A percentile compares a stretch with the other conserved stretches of the same genome.
These are phyloP conservation scores for Potentilla sterilis DNA, from an alignment of 306 rosid genomes.

Conservation along the genomic window DNA sequence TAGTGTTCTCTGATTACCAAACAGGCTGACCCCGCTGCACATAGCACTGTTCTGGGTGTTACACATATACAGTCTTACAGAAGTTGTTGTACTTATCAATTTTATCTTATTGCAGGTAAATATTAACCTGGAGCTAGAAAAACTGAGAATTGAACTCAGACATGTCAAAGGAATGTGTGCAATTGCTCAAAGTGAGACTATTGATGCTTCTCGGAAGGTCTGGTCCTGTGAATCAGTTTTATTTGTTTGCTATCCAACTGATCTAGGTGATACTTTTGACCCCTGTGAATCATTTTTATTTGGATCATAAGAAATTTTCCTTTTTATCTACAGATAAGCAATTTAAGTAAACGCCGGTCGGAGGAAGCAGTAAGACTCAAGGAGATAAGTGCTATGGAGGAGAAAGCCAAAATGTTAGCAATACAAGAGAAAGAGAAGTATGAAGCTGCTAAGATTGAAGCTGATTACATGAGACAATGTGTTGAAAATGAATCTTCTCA, in stretches of 20 bases:
- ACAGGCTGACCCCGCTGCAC: background rate
- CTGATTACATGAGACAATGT: slow-evolving; percentile 48
- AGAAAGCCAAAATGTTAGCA: slow-evolving; percentile 48
- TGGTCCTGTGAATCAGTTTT: slow-evolving; percentile 6
- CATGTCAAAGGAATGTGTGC: slow-evolving; percentile 88
- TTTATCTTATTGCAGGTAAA: slow-evolving; percentile 44
- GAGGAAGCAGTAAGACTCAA: slow-evolving; percentile 63
- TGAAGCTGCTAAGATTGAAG: slow-evolving; percentile 63
- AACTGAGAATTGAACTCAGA: slow-evolving; percentile 80
- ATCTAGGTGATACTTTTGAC: slow-evolving; percentile 9
- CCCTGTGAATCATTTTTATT: slow-evolving; percentile 1
- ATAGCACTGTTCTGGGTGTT: background rate
- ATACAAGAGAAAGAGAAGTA: slow-evolving; percentile 53
- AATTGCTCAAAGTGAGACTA: slow-evolving; percentile 68
- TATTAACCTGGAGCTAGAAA: slow-evolving; percentile 74
- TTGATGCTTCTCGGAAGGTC: slow-evolving; percentile 76
- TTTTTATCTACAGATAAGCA: slow-evolving; percentile 51
- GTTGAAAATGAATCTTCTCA: slow-evolving; percentile 69
- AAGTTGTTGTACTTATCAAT: background rate
- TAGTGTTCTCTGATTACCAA: background rate
- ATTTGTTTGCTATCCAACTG: slow-evolving; percentile 3
- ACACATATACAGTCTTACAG: background rate
- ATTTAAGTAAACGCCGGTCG: slow-evolving; percentile 46
- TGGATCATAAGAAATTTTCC: slow-evolving; percentile 21
- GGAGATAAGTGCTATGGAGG: slow-evolving; percentile 57